phyloP scores from a whole-genome alignment of 2,329 filamentous ascomycete genomes.

The Periglandula ipomoeae region DNA sequence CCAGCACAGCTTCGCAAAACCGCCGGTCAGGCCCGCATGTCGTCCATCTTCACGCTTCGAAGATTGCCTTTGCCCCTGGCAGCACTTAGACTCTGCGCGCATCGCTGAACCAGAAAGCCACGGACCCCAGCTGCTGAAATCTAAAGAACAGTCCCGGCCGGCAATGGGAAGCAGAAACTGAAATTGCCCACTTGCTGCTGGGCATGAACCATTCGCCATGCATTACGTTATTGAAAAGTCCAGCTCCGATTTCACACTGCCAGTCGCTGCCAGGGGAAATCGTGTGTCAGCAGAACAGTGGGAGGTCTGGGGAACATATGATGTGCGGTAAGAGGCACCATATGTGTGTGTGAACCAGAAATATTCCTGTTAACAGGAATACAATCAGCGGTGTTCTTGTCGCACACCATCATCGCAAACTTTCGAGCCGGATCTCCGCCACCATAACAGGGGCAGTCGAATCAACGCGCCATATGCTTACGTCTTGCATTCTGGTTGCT shows the following conservation, averaged over 20 bases:
- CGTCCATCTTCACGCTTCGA: neutral
- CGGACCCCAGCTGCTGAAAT: neutral
- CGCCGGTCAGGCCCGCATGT: no score
- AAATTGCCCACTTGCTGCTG: neutral
- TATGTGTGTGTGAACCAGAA: no score
- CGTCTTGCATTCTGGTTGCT: neutral
- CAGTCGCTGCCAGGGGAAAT: no score
- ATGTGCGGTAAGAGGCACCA: no score
- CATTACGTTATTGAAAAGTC: constrained; percentile 3
- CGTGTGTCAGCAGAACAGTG: neutral
- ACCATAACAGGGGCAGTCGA: neutral
- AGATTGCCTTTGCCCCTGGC: no score
- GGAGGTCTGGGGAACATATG: neutral
- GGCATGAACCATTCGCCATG: neutral
- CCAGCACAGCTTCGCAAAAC: no score
- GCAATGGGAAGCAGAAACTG: neutral
- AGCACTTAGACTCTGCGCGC: neutral
- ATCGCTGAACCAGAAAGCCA: neutral
- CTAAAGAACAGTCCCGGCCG: neutral
- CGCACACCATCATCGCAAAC: neutral
- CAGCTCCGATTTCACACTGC: no score
- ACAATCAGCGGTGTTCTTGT: no score
- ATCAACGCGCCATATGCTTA: neutral
- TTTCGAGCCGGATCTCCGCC: neutral
- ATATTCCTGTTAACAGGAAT: no score